A percentile compares a stretch with the other conserved stretches of the same genome.
phyloP scores from a whole-genome alignment of 768 basidiomycete genomes.

The Lactifluus piperatus region DNA sequence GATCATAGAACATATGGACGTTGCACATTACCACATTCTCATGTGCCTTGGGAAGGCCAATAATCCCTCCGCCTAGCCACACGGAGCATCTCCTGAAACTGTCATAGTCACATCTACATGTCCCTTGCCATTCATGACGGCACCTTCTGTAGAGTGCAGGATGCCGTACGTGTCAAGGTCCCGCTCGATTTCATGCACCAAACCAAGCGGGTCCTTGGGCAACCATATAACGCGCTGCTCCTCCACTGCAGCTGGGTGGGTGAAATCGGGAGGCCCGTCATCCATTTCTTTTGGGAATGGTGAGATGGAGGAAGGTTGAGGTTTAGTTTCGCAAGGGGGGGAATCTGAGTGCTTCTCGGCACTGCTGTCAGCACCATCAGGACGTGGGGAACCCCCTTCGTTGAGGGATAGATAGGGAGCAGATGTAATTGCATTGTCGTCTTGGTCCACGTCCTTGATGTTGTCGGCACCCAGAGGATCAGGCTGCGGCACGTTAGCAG shows the following conservation, averaged over 20 bases:
- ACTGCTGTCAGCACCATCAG: not conserved
- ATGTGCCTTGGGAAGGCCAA: not conserved
- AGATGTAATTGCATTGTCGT: not conserved
- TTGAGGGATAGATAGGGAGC: not conserved
- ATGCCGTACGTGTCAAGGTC: slow-evolving; percentile 47
- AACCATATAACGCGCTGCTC: slow-evolving; percentile 82
- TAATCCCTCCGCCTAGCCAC: not conserved
- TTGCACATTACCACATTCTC: not conserved
- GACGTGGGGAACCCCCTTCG: not conserved
- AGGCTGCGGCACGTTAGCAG: not conserved
- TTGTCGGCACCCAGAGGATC: not conserved
- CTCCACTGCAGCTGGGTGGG: slow-evolving; percentile 72
- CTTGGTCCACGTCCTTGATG: slow-evolving; percentile 2
- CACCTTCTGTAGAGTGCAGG: slow-evolving; percentile 37
- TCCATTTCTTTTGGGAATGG: slow-evolving; percentile 23
- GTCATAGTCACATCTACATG: slow-evolving; percentile 43
- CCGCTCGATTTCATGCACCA: slow-evolving; percentile 56
- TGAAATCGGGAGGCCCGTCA: slow-evolving; percentile 46
- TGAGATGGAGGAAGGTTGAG: slow-evolving; percentile 1
- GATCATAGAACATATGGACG: not conserved
- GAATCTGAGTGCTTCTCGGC: not conserved
- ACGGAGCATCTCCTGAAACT: slow-evolving; percentile 30
- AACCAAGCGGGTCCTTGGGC: slow-evolving; percentile 60
- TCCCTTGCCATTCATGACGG: slow-evolving; percentile 54
- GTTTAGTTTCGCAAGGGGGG: slow-evolving; percentile 4